Evolutionary conservation across 495 filamentous ascomycete genomes (phyloP).

Genomic region (Eremomyces bilateralis): DNA sequence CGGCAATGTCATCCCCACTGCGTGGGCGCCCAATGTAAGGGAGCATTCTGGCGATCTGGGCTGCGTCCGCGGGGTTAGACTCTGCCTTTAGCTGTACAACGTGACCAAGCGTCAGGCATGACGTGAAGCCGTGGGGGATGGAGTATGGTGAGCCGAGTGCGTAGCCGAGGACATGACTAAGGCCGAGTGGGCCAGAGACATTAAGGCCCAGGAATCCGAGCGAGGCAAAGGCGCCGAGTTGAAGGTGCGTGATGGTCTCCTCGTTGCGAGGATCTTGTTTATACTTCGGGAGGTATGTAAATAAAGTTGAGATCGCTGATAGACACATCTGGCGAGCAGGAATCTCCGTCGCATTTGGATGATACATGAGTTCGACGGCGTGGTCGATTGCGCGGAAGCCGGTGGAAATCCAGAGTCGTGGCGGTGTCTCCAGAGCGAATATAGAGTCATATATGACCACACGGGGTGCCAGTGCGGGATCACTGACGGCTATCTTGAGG

Average conservation of each 20-base stretch:
- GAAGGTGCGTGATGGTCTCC: constrained; percentile 23
- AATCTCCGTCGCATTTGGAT: constrained; percentile 25
- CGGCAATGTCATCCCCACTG: constrained; percentile 19
- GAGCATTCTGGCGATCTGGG: constrained; percentile 21
- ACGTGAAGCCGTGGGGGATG: constrained; percentile 30
- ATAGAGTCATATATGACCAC: constrained; percentile 25
- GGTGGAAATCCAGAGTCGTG: constrained; percentile 21
- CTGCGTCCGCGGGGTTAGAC: constrained; percentile 19
- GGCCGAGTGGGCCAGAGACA: constrained; percentile 22
- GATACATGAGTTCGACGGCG: constrained; percentile 27
- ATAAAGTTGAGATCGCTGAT: constrained; percentile 20
- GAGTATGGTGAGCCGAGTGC: constrained; percentile 27
- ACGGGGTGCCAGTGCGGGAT: constrained; percentile 15
- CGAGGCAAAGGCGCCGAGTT: constrained; percentile 24
- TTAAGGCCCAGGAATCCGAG: constrained; percentile 23
- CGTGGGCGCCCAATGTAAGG: constrained; percentile 16
- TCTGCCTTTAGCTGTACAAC: constrained; percentile 24
- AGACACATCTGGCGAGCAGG: constrained; percentile 20
- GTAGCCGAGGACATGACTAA: constrained; percentile 25
- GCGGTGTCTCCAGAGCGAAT: constrained; percentile 23
- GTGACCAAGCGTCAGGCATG: constrained; percentile 24
- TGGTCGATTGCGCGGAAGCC: constrained; percentile 28
- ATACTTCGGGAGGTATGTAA: constrained; percentile 22
- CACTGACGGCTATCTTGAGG: constrained; percentile 20
- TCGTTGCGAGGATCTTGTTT: constrained; percentile 21